Percentiles rank a stretch among this genome's conserved stretches.
phyloP scores from a whole-genome alignment of 768 basidiomycete genomes.

The Pisolithus microcarpus region DNA sequence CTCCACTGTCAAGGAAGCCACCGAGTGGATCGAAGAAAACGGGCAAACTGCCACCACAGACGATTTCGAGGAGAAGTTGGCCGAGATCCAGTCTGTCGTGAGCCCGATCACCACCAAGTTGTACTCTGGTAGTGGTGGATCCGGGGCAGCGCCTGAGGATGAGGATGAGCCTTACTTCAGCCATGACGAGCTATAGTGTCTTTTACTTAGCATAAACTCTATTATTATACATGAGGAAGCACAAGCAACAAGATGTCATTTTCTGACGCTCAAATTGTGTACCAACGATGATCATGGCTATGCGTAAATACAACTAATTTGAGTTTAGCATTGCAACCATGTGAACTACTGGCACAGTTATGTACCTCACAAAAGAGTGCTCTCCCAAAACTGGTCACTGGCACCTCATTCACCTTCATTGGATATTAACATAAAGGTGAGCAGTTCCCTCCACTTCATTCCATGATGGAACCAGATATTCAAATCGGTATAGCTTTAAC shows the following conservation, averaged over 20 bases:
- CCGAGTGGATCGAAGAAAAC: constrained; percentile 88
- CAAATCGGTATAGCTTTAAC: too few species aligned
- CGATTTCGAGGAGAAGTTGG: constrained; percentile 86
- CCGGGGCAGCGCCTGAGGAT: constrained; percentile 17
- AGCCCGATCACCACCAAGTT: constrained; percentile 84
- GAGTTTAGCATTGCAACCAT: too few species aligned
- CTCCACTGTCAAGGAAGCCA: constrained; percentile 76
- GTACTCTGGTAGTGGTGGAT: constrained; percentile 39
- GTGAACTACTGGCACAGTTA: too few species aligned
- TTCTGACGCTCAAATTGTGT: too few species aligned
- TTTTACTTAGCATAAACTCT: not conserved
- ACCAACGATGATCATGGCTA: too few species aligned
- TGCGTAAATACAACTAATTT: too few species aligned
- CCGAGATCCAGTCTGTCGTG: constrained; percentile 66
- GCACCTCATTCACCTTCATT: too few species aligned
- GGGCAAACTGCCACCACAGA: constrained; percentile 70
- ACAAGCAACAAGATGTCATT: not conserved
- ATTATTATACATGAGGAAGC: not conserved
- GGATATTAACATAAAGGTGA: too few species aligned
- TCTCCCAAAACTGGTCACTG: too few species aligned
- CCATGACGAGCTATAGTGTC: constrained; percentile 46
- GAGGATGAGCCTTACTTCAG: constrained; percentile 38
- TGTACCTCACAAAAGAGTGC: too few species aligned
- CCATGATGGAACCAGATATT: too few species aligned
- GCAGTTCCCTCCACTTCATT: too few species aligned